Percentiles rank a stretch among this genome's conserved stretches.
These are phyloP conservation scores for Bimuria novae-zelandiae DNA, from an alignment of 2,329 filamentous ascomycete genomes.

Conservation along the genomic window DNA sequence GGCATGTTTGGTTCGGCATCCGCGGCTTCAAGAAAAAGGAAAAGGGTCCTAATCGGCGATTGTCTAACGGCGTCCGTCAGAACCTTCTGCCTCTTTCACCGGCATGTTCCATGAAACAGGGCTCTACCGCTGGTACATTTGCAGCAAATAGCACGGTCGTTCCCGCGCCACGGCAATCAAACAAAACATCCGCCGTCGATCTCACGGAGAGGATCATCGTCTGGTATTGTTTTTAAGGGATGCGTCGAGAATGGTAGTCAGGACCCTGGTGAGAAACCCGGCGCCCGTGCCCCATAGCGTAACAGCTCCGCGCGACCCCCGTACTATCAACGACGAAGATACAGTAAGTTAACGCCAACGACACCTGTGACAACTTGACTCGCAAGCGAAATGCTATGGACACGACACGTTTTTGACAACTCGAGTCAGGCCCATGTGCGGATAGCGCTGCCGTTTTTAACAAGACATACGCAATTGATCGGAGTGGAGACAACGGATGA, in stretches of 20 bases:
- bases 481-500: neutral
- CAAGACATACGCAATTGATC: slow-evolving; percentile 6
- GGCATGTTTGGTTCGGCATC: neutral
- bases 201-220: neutral
- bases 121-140: neutral
- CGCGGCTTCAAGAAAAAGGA: neutral
- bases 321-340: neutral
- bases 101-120: neutral
- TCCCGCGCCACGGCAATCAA: neutral
- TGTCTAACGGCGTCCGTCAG: neutral
- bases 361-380: slow-evolving; percentile 1
- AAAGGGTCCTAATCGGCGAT: neutral
- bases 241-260: neutral
- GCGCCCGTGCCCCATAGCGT: neutral
- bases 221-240: neutral
- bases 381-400: slow-evolving; percentile 3
- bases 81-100: slow-evolving; percentile 1
- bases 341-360: neutral
- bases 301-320: neutral
- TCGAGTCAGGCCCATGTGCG: slow-evolving; percentile 1
- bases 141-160: neutral
- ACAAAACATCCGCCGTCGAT: neutral
- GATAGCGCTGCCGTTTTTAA: neutral
- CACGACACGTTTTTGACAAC: neutral
- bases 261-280: neutral